Base-by-base conservation (phyloP, 225 moss, liverwort and hornwort species). In the Straminergon stramineum region DNA sequence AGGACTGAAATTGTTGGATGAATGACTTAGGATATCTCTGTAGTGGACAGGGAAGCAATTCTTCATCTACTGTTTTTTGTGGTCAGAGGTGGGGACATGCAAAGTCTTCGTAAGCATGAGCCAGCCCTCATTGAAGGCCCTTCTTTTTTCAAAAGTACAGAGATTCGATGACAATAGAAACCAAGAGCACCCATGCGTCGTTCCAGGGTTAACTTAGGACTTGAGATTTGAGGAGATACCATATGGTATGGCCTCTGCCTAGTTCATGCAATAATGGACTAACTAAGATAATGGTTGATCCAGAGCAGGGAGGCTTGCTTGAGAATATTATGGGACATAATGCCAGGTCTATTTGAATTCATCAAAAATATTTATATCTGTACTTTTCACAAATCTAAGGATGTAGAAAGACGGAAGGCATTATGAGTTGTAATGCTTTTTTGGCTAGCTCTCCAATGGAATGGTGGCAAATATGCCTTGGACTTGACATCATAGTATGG, bases 341-440 rank as follows among this genome's bases (percentile, higher is more conserved):
- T 28, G 10, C 6, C 17, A 74, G 30, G 28, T 43, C 16, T 68
- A 37, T 20, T 19, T 19, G 17, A 35, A 0, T 34, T 67, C 21
- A 37, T n/a, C 1, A 13, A 21, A 68, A 37, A 37, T 3, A 0
- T 69, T 0, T 0, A 2, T 67, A 69, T 37, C 0, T n/a, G 22
- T 69, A 37, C 13, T 34, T 66, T 66, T 35, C 0, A 0, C 66
- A 18, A 34, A 66, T 34, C 1, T 34, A 1, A 35, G 5, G 3
- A 35, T 35, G 35, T 19, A 19, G 13, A 69, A n/a, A 34, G 22
- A 69, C 2, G 9, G 11, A 74, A 45, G 30, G 30, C 6, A 74
- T 45, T 45, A 6, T 45, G 11, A 45, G 2, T 74, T 28, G 5
- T 74, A 28, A 30, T 74, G 10, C 2, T 45, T 74, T 30, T 28